Conservation (phyloP, 306 rosid species). For the barrel medic (Medicago truncatula) region MtrunA17r5.0-ANR NC_053043.1:9647001-9647500, state of each 20-base stretch:
- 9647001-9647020: background rate
- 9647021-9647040: slow-evolving; percentile 10
- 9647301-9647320: background rate
- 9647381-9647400: slow-evolving; percentile 4
- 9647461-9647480: background rate
- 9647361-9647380: slow-evolving; percentile 1
- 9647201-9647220: slow-evolving; percentile 12
- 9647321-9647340: slow-evolving; percentile 30
- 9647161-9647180: slow-evolving; percentile 7
- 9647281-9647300: background rate
- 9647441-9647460: background rate
- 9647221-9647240: background rate
- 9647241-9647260: slow-evolving; percentile 1
- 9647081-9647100: background rate
- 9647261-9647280: background rate
- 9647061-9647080: slow-evolving; percentile 29
- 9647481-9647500: background rate
- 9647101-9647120: slow-evolving; percentile 3
- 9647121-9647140: background rate
- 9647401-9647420: slow-evolving; percentile 32
- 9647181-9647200: background rate
- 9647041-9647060: slow-evolving; percentile 29
- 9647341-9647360: background rate
- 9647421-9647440: slow-evolving; percentile 7
- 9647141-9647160: slow-evolving; percentile 5